These are phyloP conservation scores for Mrakia blollopis DNA, from an alignment of 768 basidiomycete genomes.

Conservation along the genomic window DNA sequence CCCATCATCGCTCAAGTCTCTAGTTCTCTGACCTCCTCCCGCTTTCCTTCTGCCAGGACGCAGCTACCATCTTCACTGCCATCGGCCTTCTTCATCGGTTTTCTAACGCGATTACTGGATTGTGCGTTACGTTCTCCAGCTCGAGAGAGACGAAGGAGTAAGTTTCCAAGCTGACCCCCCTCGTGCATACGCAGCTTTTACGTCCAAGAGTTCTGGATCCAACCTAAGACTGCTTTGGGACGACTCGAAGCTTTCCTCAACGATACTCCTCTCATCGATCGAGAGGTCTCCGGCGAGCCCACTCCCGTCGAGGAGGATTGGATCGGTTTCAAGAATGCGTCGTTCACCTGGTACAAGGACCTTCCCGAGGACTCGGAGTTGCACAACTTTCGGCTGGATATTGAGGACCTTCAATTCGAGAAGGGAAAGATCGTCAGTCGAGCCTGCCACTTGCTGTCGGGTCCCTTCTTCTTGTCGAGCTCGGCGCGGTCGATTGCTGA, in stretches of 20 bases:
- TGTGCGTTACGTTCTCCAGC: too few species aligned
- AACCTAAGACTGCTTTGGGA: slow-evolving; percentile 50
- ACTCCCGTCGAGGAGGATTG: slow-evolving; percentile 33
- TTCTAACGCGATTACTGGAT: slow-evolving; percentile 38
- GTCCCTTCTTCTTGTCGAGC: slow-evolving; percentile 29
- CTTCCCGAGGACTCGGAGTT: background rate
- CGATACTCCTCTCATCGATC: slow-evolving; percentile 43
- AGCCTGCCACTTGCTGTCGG: slow-evolving; percentile 37
- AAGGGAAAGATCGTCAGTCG: slow-evolving; percentile 44
- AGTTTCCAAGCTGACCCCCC: background rate
- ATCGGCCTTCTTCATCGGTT: slow-evolving; percentile 62
- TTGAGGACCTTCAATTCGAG: slow-evolving; percentile 44
- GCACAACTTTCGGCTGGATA: slow-evolving; percentile 41
- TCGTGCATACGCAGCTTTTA: background rate
- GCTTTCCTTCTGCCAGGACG: slow-evolving; percentile 28
- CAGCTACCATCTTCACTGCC: slow-evolving; percentile 47
- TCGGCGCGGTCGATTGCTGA: background rate
- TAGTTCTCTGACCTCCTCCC: background rate
- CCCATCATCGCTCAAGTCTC: too few species aligned
- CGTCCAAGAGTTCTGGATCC: slow-evolving; percentile 21
- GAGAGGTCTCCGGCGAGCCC: slow-evolving; percentile 20
- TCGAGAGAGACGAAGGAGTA: background rate
- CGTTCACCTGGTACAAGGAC: slow-evolving; percentile 40
- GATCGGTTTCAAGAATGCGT: slow-evolving; percentile 41
- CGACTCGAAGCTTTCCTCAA: slow-evolving; percentile 54